A percentile compares a stretch with the other conserved stretches of the same genome.
Conservation (phyloP, 139 green algal genomes). For the Zygnema cylindricum region DNA sequence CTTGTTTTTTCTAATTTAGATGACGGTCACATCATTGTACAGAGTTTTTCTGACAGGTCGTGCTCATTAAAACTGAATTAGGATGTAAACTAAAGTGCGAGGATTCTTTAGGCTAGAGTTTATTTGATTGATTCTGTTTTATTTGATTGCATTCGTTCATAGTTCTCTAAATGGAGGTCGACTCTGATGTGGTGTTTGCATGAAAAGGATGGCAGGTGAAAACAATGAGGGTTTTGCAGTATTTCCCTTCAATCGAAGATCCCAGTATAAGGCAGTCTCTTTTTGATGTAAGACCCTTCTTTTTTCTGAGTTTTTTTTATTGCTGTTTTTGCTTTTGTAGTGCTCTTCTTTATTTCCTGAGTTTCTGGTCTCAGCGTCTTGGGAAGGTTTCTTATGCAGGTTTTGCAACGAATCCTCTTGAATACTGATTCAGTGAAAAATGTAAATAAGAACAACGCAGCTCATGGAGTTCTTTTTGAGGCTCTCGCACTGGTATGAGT, state of each 20-base stretch:
- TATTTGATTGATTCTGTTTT: too few species aligned
- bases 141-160: too few species aligned
- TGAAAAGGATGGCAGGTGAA: constrained; percentile 68
- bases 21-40: too few species aligned
- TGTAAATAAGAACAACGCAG: constrained; percentile 97
- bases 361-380: background rate
- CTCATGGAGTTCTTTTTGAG: constrained; percentile 96
- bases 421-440: constrained; percentile 65
- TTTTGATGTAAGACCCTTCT: constrained; percentile 56
- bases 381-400: constrained; percentile 12
- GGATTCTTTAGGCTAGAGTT: too few species aligned
- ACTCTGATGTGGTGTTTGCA: too few species aligned
- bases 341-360: constrained; percentile 22
- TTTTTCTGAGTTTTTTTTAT: constrained; percentile 11
- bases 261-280: constrained; percentile 66
- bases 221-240: constrained; percentile 90
- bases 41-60: too few species aligned
- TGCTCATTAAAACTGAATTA: too few species aligned
- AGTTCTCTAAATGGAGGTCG: background rate
- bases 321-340: background rate
- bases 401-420: constrained; percentile 65
- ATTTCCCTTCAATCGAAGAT: constrained; percentile 89
- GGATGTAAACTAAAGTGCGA: too few species aligned
- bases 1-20: too few species aligned
- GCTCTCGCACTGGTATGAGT: constrained; percentile 79